Evolutionary conservation across 805 yeast genomes (phyloP).

Genomic region (Lipomyces chichibuensis): DNA sequence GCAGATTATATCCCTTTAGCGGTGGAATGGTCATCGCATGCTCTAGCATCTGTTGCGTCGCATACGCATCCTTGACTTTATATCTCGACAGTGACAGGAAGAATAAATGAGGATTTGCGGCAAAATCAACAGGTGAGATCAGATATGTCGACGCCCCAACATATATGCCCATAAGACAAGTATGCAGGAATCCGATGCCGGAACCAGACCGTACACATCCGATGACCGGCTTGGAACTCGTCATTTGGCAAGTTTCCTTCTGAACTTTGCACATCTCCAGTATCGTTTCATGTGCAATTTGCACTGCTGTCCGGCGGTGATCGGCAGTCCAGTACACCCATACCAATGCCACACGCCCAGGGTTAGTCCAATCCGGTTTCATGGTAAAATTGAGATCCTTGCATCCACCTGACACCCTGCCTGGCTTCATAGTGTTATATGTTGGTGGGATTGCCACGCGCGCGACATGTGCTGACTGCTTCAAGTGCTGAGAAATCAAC

Average conservation of each 20-base stretch:
- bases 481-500: slow-evolving; percentile 61
- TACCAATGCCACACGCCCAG: slow-evolving; percentile 56
- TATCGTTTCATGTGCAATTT: slow-evolving; percentile 62
- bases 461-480: slow-evolving; percentile 46
- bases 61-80: slow-evolving; percentile 81
- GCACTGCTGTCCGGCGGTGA: slow-evolving; percentile 61
- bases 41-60: slow-evolving; percentile 80
- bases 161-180: slow-evolving; percentile 81
- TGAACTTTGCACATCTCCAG: slow-evolving; percentile 82
- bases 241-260: slow-evolving; percentile 88
- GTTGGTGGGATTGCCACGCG: slow-evolving; percentile 52
- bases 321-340: slow-evolving; percentile 77
- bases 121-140: slow-evolving; percentile 76
- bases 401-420: slow-evolving; percentile 42
- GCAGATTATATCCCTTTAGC: slow-evolving; percentile 64
- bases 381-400: slow-evolving; percentile 37
- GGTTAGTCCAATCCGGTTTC: slow-evolving; percentile 42
- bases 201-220: slow-evolving; percentile 84
- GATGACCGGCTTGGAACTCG: slow-evolving; percentile 68
- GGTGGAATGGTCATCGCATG: slow-evolving; percentile 66
- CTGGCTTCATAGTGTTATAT: slow-evolving; percentile 68
- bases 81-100: slow-evolving; percentile 70
- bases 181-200: slow-evolving; percentile 87
- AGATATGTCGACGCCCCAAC: slow-evolving; percentile 84
- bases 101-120: slow-evolving; percentile 71